These are phyloP conservation scores for Salix caprea DNA, from an alignment of 345 rosid species.

Conservation along the genomic window DNA sequence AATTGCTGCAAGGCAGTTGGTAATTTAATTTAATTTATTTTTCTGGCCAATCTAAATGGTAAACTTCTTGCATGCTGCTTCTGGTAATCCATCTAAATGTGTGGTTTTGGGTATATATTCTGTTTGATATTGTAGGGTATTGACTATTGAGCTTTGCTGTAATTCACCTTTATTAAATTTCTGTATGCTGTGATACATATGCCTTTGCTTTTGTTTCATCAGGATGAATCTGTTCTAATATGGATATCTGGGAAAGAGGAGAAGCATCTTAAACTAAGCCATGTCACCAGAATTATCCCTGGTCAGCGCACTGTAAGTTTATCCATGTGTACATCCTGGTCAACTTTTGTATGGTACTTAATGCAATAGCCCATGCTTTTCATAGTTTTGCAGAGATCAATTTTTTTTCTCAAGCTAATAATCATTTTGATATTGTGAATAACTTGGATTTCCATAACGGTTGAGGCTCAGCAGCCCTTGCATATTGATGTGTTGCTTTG, in stretches of 20 bases:
- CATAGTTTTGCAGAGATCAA: not conserved
- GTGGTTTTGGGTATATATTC: not conserved
- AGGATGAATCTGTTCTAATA: slow-evolving; percentile 28
- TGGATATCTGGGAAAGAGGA: slow-evolving; percentile 30
- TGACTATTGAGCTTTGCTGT: not conserved
- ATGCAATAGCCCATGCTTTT: not conserved
- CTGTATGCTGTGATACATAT: not conserved
- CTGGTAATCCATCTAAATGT: not conserved
- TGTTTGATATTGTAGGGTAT: not conserved
- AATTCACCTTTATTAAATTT: not conserved
- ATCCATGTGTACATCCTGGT: not conserved
- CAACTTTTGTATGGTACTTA: slow-evolving; percentile 1
- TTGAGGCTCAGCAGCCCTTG: not conserved
- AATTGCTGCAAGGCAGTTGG: not conserved
- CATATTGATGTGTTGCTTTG: not conserved
- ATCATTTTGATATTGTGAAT: not conserved
- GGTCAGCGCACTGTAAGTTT: slow-evolving; percentile 16
- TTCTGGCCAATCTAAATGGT: not conserved
- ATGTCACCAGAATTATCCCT: slow-evolving; percentile 14
- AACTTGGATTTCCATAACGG: slow-evolving; percentile 1
- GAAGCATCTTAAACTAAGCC: slow-evolving; percentile 23
- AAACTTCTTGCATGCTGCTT: not conserved
- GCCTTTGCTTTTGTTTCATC: slow-evolving; percentile 2
- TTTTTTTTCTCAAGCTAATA: not conserved
- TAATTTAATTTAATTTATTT: not conserved